Evolutionary conservation across 2,329 filamentous ascomycete genomes (phyloP), one percentile per base, ranked within the genome.

Genomic region (Claviceps arundinis): DNA sequence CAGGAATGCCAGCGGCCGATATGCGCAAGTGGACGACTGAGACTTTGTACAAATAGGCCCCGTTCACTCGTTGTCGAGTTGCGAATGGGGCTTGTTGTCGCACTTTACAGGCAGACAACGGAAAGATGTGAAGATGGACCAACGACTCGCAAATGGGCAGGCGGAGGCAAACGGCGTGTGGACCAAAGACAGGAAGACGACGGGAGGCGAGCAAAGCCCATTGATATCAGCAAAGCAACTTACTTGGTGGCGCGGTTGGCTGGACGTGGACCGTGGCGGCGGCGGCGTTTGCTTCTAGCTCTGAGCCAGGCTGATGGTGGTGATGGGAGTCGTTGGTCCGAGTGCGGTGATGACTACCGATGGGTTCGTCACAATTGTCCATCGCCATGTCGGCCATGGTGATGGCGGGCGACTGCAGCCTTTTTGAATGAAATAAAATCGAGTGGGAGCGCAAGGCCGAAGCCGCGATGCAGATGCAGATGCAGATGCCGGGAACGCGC

Each of bases 331-430:
- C 30, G 48, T 44, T 53, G 47, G 42, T 50, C 42, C 14, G 40
- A 17, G 49, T 45, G 52, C 51, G 49, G 52, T 50, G 50, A 47
- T 34, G 30, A 11, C 9, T 34, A 34, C 37, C 52, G 42, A 52
- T 50, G 52, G 50, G 49, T 42, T 52, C 50, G 50, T 22, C 52
- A 43, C 50, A 48, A 37, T 44, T 19, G 24, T 16, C 26, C 7
- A 24, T 49, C 40, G 30, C 46, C 43, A 30, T 45, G 30, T 34
- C 30, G 30, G 30, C 30, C 24, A 24, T 30, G 26, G 37, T 38
- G 22, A 43, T 42, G n/a, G 43, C 34, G 49, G 49, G 34, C 42
- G 26, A 22, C 30, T 30, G 24, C 48, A 30, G 38, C 37, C 47
- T 42, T 34, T 17, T n/a, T 45, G 17, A 30, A n/a, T n/a, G 16